phyloP scores from a whole-genome alignment of 768 basidiomycete genomes.

The Punctularia strigosozonata region DNA sequence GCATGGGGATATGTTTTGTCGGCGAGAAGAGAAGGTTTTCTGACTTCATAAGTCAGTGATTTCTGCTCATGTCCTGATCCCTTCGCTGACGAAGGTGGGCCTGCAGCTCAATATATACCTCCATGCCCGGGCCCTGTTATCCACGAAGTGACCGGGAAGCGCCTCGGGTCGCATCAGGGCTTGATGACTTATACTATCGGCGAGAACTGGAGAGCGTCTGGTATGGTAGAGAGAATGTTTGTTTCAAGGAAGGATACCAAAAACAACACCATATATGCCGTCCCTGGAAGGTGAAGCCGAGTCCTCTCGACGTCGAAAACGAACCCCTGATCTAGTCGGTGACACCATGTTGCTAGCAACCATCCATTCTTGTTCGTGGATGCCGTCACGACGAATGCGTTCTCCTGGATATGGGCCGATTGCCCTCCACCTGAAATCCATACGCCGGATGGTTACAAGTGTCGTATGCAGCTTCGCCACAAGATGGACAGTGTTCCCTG shows the following conservation, averaged over 20 bases:
- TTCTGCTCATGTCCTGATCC: not conserved
- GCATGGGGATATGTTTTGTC: constrained; percentile 93
- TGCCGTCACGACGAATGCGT: constrained; percentile 28
- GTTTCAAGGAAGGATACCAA: constrained; percentile 59
- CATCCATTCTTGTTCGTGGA: constrained; percentile 42
- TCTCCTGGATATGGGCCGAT: constrained; percentile 72
- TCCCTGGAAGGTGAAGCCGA: constrained; percentile 50
- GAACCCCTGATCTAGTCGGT: not conserved
- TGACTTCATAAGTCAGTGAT: constrained; percentile 54
- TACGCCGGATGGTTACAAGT: constrained; percentile 30
- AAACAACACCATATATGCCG: constrained; percentile 63
- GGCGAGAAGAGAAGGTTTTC: constrained; percentile 68
- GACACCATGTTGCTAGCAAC: constrained; percentile 26
- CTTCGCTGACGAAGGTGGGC: not conserved
- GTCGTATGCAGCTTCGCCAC: constrained; percentile 57
- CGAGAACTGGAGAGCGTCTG: constrained; percentile 58
- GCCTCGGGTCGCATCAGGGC: constrained; percentile 54
- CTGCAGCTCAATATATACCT: constrained; percentile 62
- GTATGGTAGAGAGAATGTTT: constrained; percentile 51
- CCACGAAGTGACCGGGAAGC: constrained; percentile 38
- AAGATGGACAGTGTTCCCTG: constrained; percentile 47
- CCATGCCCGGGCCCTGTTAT: constrained; percentile 62
- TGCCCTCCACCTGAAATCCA: constrained; percentile 35
- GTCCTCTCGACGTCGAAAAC: not conserved
- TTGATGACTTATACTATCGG: constrained; percentile 84